These are phyloP conservation scores for Sequoiadendron giganteum DNA, from an alignment of 75 land plant species.

Conservation along the genomic window DNA sequence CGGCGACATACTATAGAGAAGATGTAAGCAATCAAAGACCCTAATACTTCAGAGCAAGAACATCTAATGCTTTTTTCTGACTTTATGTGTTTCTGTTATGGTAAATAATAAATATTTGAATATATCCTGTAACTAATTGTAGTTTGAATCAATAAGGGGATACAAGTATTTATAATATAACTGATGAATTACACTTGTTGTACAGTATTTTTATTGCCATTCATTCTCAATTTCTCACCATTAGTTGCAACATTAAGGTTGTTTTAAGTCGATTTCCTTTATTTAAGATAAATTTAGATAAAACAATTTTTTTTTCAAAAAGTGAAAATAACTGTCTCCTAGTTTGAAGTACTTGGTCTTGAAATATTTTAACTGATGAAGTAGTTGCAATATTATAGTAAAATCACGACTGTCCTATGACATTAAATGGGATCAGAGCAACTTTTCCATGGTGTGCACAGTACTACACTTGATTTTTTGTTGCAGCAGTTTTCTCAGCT, in stretches of 20 bases:
- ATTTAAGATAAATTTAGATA: background rate
- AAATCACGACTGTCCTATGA: background rate
- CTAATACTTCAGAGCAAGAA: background rate
- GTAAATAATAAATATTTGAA: background rate
- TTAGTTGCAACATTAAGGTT: background rate
- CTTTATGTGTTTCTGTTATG: background rate
- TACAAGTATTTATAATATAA: background rate
- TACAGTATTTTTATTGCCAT: background rate
- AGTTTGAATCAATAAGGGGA: background rate
- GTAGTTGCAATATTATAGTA: too few relatives aligned
- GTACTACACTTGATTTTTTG: background rate
- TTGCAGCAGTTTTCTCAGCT: background rate
- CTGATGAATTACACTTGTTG: background rate
- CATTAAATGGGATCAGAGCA: background rate
- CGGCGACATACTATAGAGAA: conserved; percentile 1
- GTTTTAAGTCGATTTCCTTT: background rate
- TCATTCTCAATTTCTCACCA: background rate
- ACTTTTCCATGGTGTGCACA: background rate
- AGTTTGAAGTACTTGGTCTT: too few relatives aligned
- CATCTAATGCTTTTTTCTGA: background rate
- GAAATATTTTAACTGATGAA: too few relatives aligned
- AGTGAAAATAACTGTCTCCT: too few relatives aligned
- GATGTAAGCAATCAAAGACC: conserved; percentile 19
- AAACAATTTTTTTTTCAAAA: too few relatives aligned
- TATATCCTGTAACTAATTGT: background rate